Conservation (phyloP, 202 grass and related monocot species). For the Panicum hallii region DNA sequence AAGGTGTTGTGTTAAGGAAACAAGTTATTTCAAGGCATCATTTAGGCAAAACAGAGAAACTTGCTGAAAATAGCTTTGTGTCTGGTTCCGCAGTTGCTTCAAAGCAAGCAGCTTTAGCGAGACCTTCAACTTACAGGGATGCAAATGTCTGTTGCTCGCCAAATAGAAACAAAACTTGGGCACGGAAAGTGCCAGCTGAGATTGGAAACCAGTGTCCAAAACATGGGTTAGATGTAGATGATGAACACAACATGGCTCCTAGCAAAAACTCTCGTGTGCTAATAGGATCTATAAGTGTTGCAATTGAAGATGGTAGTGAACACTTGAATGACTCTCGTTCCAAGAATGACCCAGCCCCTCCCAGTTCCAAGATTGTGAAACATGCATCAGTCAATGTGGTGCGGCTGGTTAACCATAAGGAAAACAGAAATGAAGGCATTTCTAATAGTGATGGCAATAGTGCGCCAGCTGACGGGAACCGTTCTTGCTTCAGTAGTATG, state of each 20-base stretch:
- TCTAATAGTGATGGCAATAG: conserved; percentile 1
- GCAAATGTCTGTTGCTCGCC: conserved; percentile 10
- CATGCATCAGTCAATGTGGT: conserved; percentile 9
- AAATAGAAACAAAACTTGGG: conserved; percentile 58
- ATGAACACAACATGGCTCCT: conserved; percentile 25
- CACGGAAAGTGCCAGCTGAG: conserved; percentile 47
- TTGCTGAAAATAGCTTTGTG: conserved; percentile 24
- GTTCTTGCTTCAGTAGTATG: conserved; percentile 20
- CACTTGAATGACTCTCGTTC: not conserved
- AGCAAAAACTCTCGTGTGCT: conserved; percentile 59
- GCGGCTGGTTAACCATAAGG: conserved; percentile 15
- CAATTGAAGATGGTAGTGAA: conserved; percentile 51
- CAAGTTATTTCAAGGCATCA: conserved; percentile 8
- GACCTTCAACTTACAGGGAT: conserved; percentile 52
- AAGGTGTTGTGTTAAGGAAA: conserved; percentile 14
- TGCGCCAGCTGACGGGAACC: not conserved
- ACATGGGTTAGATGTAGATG: conserved; percentile 40
- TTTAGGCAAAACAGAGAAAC: conserved; percentile 30
- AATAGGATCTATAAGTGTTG: conserved; percentile 87
- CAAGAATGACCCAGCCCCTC: conserved; percentile 25
- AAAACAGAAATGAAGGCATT: conserved; percentile 21
- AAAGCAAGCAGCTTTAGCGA: conserved; percentile 43
- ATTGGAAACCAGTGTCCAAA: conserved; percentile 52
- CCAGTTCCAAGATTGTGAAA: conserved; percentile 9
- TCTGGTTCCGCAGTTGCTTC: not conserved